Evolutionary conservation across 176 grass and related monocot genomes (phyloP).

Genomic region (Areca catechu): DNA sequence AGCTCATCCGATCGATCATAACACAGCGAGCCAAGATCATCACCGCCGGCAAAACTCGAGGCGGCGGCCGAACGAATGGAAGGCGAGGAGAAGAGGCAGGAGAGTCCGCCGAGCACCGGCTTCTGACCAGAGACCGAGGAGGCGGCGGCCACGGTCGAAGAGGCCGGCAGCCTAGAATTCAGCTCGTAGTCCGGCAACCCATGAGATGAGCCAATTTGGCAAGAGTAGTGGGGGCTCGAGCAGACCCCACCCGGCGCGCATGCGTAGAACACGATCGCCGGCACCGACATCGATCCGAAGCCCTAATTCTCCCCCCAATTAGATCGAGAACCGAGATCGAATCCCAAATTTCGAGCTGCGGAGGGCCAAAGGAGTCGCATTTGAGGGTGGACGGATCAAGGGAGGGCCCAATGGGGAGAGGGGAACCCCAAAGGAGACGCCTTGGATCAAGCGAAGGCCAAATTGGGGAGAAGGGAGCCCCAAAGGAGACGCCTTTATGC

Average conservation of each 20-base stretch:
- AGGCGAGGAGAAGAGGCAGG: slow-evolving; percentile 12
- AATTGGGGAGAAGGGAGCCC: too few species aligned
- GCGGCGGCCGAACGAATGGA: not conserved
- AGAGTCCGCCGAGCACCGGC: slow-evolving; percentile 6
- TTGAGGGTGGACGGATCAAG: too few species aligned
- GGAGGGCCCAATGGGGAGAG: too few species aligned
- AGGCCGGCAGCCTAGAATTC: slow-evolving; percentile 6
- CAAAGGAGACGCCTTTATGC: too few species aligned
- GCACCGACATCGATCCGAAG: slow-evolving; percentile 8
- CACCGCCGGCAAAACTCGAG: not conserved
- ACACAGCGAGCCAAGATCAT: not conserved
- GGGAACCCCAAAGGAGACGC: too few species aligned
- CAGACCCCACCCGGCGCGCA: slow-evolving; percentile 2
- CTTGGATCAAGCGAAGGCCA: too few species aligned
- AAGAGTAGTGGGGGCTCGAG: not conserved
- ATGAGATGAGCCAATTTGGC: not conserved
- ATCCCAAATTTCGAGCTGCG: not conserved
- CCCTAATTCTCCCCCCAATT: too few species aligned
- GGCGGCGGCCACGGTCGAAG: not conserved
- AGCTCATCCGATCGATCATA: slow-evolving; percentile 9
- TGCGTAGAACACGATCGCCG: not conserved
- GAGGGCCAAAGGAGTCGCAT: too few species aligned
- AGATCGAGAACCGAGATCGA: not conserved
- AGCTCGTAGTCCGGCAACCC: slow-evolving; percentile 1
- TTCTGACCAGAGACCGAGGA: not conserved